Evolutionary conservation across 495 filamentous ascomycete species (phyloP), one percentile per base, ranked within the genome.

Genomic region (Paragyromitra xinjiangensis): DNA sequence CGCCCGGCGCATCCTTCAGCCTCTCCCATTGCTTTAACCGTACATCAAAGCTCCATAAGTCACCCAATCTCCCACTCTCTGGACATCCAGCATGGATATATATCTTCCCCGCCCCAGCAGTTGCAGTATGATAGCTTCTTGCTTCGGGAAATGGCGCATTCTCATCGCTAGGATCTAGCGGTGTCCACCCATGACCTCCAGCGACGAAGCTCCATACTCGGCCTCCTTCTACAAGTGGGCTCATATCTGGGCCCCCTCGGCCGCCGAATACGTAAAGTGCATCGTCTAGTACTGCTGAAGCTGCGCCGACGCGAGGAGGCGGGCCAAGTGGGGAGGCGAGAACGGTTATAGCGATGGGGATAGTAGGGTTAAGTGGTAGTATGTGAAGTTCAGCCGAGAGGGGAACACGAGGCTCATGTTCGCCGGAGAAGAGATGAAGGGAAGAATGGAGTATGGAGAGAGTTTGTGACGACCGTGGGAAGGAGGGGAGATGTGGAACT

Each of bases 381-480:
- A 89, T 84, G 80, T 94, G 90, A 81, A 94, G 88, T 75, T 88
- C 87, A 79, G 92, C 92, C 82, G 93, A 91, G 40, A 89, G 84
- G 11, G 90, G 89, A 53, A 87, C 85, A 71, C 85, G 83, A 44
- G 85, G 80, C 37, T 83, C 80, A 64, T 83, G 82, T 81, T 90
- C 87, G 80, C 90, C 90, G 71, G 90, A 91, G 82, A 92, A 92
- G 76, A 92, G 87, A 83, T 92, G 94, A 16, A 89, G 88, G 56
- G 87, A 87, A n/a, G 88, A 86, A 69, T 87, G 87, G 40, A 94
- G 81, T 63, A 94, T 84, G 16, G 91, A 89, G 62, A 93, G 81
- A 5, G 89, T 87, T 78, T 95, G 93, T 0, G 91, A 90, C 3
- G 90, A 92, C 11, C 92, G 88, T 16, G 88, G 89, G 3, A 95